A percentile compares a stretch with the other conserved stretches of the same genome.
Evolutionary conservation across 805 yeast species (phyloP).

Genomic region (Saccharomycopsis lassenensis): DNA sequence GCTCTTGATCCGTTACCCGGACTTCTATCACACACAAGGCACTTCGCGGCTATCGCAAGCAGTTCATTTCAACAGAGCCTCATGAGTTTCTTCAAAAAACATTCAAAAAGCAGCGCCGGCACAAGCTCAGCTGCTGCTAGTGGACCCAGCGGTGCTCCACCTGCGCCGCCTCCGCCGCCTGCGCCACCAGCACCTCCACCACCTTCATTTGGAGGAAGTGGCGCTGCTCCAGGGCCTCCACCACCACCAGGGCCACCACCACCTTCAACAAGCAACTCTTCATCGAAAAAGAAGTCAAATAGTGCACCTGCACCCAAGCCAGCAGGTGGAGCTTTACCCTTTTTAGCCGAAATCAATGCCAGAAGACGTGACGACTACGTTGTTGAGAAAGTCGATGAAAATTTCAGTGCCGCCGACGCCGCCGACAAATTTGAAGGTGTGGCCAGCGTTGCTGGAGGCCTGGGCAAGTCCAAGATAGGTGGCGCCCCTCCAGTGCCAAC

Average conservation of each 20-base stretch:
- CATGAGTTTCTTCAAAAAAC: too few species aligned
- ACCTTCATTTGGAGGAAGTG: slow-evolving; percentile 20
- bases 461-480: slow-evolving; percentile 23
- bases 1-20: too few species aligned
- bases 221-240: slow-evolving; percentile 21
- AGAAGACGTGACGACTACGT: slow-evolving; percentile 42
- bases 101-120: too few species aligned
- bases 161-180: slow-evolving; percentile 19
- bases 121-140: too few species aligned
- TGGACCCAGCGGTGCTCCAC: too few species aligned
- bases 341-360: slow-evolving; percentile 46
- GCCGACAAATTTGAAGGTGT: slow-evolving; percentile 18
- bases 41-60: too few species aligned
- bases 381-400: slow-evolving; percentile 29
- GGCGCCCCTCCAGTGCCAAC: slow-evolving; percentile 20
- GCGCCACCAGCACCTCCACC: slow-evolving; percentile 19
- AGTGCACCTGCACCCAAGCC: slow-evolving; percentile 20
- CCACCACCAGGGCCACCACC: slow-evolving; percentile 11
- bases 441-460: slow-evolving; percentile 16
- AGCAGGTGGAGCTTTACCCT: slow-evolving; percentile 37
- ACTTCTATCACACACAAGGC: too few species aligned
- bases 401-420: slow-evolving; percentile 20
- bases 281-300: slow-evolving; percentile 20
- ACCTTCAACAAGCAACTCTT: slow-evolving; percentile 1
- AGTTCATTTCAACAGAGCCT: too few species aligned